Percentiles rank a stretch among this genome's conserved stretches.
phyloP scores from a whole-genome alignment of 257 asterid species.

The Galeopsis tetrahit region DNA sequence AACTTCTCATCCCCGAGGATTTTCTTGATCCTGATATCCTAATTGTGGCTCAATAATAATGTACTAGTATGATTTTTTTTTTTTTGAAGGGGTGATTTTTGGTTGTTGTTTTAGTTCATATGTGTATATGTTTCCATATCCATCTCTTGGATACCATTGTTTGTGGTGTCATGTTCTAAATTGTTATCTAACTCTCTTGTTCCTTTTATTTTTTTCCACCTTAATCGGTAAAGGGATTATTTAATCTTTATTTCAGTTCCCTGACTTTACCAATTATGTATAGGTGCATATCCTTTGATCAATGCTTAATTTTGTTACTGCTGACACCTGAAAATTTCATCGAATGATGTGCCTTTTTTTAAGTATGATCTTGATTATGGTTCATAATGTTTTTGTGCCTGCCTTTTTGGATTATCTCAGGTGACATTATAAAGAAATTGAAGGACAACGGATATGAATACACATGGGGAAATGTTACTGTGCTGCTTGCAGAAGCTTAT shows the following conservation, averaged over 20 bases:
- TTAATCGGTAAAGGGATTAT: not conserved
- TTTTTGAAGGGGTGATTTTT: too few species aligned
- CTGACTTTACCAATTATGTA: not conserved
- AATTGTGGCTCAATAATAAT: constrained; percentile 1
- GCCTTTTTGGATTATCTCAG: constrained; percentile 49
- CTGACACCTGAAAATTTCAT: constrained; percentile 12
- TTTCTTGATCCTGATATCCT: constrained; percentile 19
- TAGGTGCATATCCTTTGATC: not conserved
- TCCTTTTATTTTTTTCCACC: not conserved
- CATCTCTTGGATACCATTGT: not conserved
- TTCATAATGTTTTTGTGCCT: constrained; percentile 7
- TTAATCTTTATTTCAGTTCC: constrained; percentile 16
- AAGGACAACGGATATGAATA: constrained; percentile 79
- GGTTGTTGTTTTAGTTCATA: not conserved
- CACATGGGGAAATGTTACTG: constrained; percentile 92
- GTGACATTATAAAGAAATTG: constrained; percentile 82
- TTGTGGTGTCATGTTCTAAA: not conserved
- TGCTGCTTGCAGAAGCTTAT: constrained; percentile 92
- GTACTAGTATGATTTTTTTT: too few species aligned
- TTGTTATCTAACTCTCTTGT: not conserved
- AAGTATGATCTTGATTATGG: constrained; percentile 4
- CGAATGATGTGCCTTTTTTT: not conserved
- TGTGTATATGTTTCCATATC: constrained; percentile 9
- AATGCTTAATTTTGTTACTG: not conserved
- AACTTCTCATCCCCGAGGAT: not conserved